Base-by-base conservation (phyloP, 352 stramenopile genomes). In the Phytopythium cucurbitacearum region DNA sequence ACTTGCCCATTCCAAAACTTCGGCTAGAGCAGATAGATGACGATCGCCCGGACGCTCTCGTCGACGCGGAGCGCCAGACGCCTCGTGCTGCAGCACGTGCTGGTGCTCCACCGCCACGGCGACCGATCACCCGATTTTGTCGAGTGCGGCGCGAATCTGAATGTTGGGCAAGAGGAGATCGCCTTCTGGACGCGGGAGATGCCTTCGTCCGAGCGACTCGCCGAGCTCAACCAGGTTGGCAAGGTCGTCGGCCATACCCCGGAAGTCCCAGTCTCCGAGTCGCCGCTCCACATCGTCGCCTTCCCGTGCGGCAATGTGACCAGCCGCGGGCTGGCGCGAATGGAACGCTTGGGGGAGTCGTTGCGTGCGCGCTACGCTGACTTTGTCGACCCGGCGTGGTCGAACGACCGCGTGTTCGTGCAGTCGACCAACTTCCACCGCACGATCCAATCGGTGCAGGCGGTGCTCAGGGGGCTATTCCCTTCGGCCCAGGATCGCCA, bases 61-160 rank as follows among this genome's bases (percentile, higher is more conserved):
- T 28, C 21, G 21, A 28, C 21, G 21, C 21, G 21, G 21, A 28
- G 21, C 21, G 21, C 21, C 21, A 28, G 21, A 28, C 21, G 21
- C 34, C 52, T 66, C 33, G 47, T 55, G 57, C 57, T 72, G 43
- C 55, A 53, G 36, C 60, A 67, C 38, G 54, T 72, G 12, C 21
- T 63, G 13, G 11, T 72, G 13, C 55, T 66, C 33, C 60, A 69
- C 38, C 64, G 64, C 40, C 64, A 72, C 53, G 64, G 64, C 36
- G 64, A 72, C 41, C 60, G 64, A 9, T 59, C 64, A 11, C 64
- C 64, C 6, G 48, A 65, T n/a, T 53, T 69, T 41, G 41, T 45
- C 8, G 16, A 59, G 39, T 41, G 54, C 33, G 61, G 61, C 16
- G 54, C 48, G 37, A 64, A 64, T 28, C 46, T 72, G 37, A 35